phyloP scores from a whole-genome alignment of 1,139 yeast genomes.

The Suhomyces bokatorum region DNA sequence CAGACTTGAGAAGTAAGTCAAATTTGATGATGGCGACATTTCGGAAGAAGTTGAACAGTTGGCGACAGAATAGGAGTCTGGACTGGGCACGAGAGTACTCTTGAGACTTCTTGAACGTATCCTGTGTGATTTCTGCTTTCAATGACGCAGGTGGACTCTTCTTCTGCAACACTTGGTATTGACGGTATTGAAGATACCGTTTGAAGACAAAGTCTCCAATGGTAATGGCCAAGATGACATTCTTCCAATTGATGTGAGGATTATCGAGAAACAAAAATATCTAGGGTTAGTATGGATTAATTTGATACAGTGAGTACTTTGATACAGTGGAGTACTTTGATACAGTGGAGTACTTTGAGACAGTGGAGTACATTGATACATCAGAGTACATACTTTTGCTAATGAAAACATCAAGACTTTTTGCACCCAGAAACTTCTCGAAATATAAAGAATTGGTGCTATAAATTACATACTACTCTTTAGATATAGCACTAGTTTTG shows the following conservation, averaged over 20 bases:
- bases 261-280: conserved; percentile 46
- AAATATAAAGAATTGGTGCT: too few relatives aligned
- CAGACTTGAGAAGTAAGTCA: conserved; percentile 74
- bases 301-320: too few relatives aligned
- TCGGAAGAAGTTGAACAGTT: conserved; percentile 52
- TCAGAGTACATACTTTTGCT: conserved; percentile 21
- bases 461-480: too few relatives aligned
- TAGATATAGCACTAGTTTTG: too few relatives aligned
- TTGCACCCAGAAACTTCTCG: too few relatives aligned
- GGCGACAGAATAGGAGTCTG: conserved; percentile 61
- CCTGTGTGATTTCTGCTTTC: conserved; percentile 63
- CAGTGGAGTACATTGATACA: not conserved
- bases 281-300: conserved; percentile 12
- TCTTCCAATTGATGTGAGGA: conserved; percentile 76
- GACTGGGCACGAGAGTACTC: conserved; percentile 83
- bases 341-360: too few relatives aligned
- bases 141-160: conserved; percentile 64
- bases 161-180: conserved; percentile 61
- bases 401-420: conserved; percentile 19
- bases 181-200: conserved; percentile 72
- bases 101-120: conserved; percentile 77
- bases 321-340: too few relatives aligned
- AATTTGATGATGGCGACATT: conserved; percentile 59
- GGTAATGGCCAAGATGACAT: conserved; percentile 70
- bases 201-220: conserved; percentile 76